Evolutionary conservation across 768 basidiomycete genomes (phyloP), one percentile per base, ranked within the genome.

Genomic region (Leccinellum rugosiceps): DNA sequence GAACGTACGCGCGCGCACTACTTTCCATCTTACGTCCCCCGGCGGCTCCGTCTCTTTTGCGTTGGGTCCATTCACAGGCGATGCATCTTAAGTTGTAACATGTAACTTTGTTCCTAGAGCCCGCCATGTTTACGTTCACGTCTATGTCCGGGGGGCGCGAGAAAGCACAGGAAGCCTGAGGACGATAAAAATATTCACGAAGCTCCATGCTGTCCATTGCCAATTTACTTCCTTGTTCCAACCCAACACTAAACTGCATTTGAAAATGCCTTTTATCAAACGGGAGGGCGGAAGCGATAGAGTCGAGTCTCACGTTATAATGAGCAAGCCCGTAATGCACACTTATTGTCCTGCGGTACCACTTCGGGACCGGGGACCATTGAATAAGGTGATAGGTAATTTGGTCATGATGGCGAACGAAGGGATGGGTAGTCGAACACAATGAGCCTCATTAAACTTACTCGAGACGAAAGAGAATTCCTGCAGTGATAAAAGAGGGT

Each of bases 331-430:
- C 7, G 26, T 49, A 34, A 25, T 9, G 21, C 13, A 32, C 26
- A 50, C 13, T 62, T 69, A 69, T 69, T 69, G 68, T 69, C 32
- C 38, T 43, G 57, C 11, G 19, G 35, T 58, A 4, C 63, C 50
- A 11, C n/a, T 52, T 63, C 25, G 15, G 46, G 59, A 41, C 41
- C 3, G 28, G n/a, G n/a, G n/a, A n/a, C n/a, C n/a, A n/a, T 51
- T 11, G 19, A 43, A 30, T 41, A 41, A 25, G 8, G 53, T 47
- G 19, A 19, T 46, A 7, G 23, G 23, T 15, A 45, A 45, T 45
- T 25, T 25, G 21, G 45, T 46, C 45, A 34, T 55, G 45, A 49
- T 45, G 23, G 45, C 25, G 48, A 55, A 9, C 41, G 41, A 43
- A 43, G 38, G 31, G 4, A 13, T 8, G n/a, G 41, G 19, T 19